Evolutionary conservation across 176 grass and related monocot genomes (phyloP), one percentile per base, ranked within the genome.

Genomic region (Zizania latifolia): DNA sequence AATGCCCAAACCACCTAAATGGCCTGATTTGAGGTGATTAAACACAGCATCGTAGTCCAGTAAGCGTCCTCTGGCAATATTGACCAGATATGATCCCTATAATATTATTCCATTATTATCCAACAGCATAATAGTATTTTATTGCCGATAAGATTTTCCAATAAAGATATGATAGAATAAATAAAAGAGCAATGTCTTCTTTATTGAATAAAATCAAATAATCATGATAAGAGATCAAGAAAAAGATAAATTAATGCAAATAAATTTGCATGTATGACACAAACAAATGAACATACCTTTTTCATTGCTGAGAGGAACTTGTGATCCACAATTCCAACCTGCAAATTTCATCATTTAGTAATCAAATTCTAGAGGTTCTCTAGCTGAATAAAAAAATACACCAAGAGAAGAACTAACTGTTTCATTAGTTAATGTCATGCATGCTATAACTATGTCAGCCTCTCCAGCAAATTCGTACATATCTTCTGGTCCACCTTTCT

Each of bases 221-320:
- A 24, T 41, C 24, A 65, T 15, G 27, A 6, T 63, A 62, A 12
- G n/a, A 10, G 35, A 15, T 34, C 0, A 68, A 40, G 11, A 23
- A 64, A 70, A 58, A 81, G 29, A n/a, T n/a, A n/a, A n/a, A n/a
- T n/a, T n/a, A n/a, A 31, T 56, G 10, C 4, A 56, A 16, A 79
- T 30, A 32, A 56, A 65, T n/a, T n/a, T n/a, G n/a, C n/a, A n/a
- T n/a, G n/a, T 56, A 69, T 80, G 37, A 14, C 15, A 36, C 15
- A 37, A 76, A 81, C 16, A 78, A 72, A 72, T 58, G 53, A 67
- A 37, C 55, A 13, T 65, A 94, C 94, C 84, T 92, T 94, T 90
- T 85, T 94, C 94, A 94, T 88, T 35, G 84, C 80, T 40, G 94
- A 92, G 9, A 98, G 53, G 31, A 98, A 98, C 82, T 83, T 98